Evolutionary conservation across 768 basidiomycete genomes (phyloP).

Genomic region (Vararia minispora): DNA sequence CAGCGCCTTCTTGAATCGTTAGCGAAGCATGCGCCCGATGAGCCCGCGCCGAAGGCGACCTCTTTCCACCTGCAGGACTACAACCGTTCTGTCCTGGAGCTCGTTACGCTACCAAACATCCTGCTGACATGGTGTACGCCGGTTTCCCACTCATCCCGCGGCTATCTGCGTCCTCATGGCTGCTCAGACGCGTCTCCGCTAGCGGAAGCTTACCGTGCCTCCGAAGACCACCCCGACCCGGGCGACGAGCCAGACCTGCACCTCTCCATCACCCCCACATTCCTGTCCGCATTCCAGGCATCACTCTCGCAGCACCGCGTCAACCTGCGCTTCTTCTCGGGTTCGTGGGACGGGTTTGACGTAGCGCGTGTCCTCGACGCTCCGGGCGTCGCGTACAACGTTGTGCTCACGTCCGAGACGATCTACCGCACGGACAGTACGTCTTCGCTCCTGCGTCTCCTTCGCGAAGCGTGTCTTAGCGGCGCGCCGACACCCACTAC

Average conservation of each 20-base stretch:
- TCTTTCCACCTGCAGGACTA: slow-evolving; percentile 85
- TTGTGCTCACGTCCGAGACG: slow-evolving; percentile 86
- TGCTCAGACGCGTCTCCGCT: slow-evolving; percentile 50
- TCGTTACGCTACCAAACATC: slow-evolving; percentile 73
- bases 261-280: slow-evolving; percentile 51
- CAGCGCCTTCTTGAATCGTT: slow-evolving; percentile 37
- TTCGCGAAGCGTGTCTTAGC: slow-evolving; percentile 36
- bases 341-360: slow-evolving; percentile 64
- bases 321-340: slow-evolving; percentile 64
- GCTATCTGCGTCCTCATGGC: background rate
- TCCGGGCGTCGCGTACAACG: slow-evolving; percentile 39
- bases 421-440: slow-evolving; percentile 71
- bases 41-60: slow-evolving; percentile 26
- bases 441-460: slow-evolving; percentile 41
- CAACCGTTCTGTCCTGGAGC: slow-evolving; percentile 68
- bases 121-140: slow-evolving; percentile 73
- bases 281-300: slow-evolving; percentile 51
- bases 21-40: slow-evolving; percentile 13
- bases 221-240: slow-evolving; percentile 16
- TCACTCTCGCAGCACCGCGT: slow-evolving; percentile 48
- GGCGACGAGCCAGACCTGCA: slow-evolving; percentile 22
- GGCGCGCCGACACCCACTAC: background rate
- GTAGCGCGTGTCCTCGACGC: slow-evolving; percentile 7
- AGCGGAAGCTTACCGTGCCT: slow-evolving; percentile 34
- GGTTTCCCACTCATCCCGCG: background rate